These are phyloP conservation scores for Friedmanniomyces endolithicus DNA, from an alignment of 495 filamentous ascomycete species.

Conservation along the genomic window DNA sequence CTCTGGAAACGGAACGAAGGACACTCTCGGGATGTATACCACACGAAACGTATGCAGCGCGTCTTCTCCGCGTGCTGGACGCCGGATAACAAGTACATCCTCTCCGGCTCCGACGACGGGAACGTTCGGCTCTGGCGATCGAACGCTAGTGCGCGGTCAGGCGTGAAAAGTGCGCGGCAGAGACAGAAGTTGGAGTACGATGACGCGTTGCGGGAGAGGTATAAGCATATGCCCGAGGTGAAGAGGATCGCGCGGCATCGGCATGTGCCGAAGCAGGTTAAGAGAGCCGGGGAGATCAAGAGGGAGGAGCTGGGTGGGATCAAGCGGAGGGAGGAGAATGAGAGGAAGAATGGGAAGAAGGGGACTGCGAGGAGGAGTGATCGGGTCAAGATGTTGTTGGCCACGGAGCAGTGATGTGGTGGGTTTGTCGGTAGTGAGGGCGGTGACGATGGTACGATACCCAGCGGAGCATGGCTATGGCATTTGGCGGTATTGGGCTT, in stretches of 20 bases:
- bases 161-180: constrained; percentile 72
- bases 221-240: constrained; percentile 93
- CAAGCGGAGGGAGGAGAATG: constrained; percentile 86
- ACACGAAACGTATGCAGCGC: constrained; percentile 93
- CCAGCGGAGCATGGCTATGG: not conserved
- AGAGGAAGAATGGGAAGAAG: constrained; percentile 80
- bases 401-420: constrained; percentile 47
- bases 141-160: constrained; percentile 71
- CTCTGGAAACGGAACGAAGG: constrained; percentile 71
- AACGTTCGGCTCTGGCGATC: constrained; percentile 88
- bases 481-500: not conserved
- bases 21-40: constrained; percentile 85
- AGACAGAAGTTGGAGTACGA: constrained; percentile 87
- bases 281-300: constrained; percentile 98
- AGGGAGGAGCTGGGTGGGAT: constrained; percentile 71
- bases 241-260: constrained; percentile 78
- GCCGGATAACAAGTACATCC: constrained; percentile 75
- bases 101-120: constrained; percentile 83
- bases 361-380: constrained; percentile 60
- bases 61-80: constrained; percentile 81
- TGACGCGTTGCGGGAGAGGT: constrained; percentile 67
- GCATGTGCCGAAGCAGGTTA: constrained; percentile 84
- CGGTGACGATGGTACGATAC: not conserved
- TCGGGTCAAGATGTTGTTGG: constrained; percentile 86
- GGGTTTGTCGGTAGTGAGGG: not conserved